These are phyloP conservation scores for Aspergillus nanangensis DNA, from an alignment of 495 filamentous ascomycete species.

Conservation along the genomic window DNA sequence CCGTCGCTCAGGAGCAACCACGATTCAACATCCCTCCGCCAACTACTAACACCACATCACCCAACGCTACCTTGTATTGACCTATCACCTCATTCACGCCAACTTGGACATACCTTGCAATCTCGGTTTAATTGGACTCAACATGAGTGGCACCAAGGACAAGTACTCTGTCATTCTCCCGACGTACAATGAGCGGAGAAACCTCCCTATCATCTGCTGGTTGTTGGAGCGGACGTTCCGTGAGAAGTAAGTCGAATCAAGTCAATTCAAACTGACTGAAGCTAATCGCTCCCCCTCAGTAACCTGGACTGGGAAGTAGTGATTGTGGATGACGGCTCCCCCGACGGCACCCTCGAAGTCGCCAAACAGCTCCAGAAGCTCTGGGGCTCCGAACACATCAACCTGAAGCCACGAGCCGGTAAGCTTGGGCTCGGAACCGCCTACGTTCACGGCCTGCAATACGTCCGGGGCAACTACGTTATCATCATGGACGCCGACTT, in stretches of 20 bases:
- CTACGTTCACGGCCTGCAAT: constrained; percentile 91
- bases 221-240: constrained; percentile 87
- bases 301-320: constrained; percentile 97
- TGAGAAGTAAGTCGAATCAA: constrained; percentile 47
- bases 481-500: constrained; percentile 99
- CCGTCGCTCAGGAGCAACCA: too few relatives aligned
- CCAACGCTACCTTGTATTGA: too few relatives aligned
- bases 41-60: too few relatives aligned
- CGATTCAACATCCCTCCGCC: too few relatives aligned
- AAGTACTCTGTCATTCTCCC: constrained; percentile 97
- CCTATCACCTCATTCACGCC: too few relatives aligned
- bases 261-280: neutral
- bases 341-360: constrained; percentile 88
- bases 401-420: constrained; percentile 80
- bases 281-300: constrained; percentile 34
- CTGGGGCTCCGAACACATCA: constrained; percentile 69
- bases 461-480: constrained; percentile 83
- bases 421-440: constrained; percentile 97
- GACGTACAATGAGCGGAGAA: constrained; percentile 96
- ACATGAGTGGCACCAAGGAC: constrained; percentile 48
- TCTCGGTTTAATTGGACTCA: constrained; percentile 9
- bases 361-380: constrained; percentile 83
- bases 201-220: constrained; percentile 94
- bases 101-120: too few relatives aligned
- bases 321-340: constrained; percentile 96